Conservation (phyloP, 805 yeast genomes). For the Yarrowia bubula region DNA sequence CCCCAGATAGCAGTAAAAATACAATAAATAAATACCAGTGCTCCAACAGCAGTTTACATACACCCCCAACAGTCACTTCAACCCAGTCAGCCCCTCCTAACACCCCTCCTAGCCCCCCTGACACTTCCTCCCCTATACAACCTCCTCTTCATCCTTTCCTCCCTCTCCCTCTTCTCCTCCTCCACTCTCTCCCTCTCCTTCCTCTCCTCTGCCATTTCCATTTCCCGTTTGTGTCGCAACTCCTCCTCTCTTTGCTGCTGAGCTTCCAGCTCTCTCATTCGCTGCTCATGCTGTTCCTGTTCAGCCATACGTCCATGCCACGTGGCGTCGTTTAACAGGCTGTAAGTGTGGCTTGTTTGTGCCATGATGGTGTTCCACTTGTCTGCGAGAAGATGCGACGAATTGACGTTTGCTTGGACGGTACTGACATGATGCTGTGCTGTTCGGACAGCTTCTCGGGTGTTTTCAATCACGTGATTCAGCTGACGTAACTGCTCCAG, state of each 20-base stretch:
- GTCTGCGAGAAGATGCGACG: constrained; percentile 11
- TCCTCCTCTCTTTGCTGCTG: constrained; percentile 13
- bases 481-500: not conserved
- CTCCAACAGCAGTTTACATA: too few species aligned
- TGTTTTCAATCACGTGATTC: constrained; percentile 2
- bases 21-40: not conserved
- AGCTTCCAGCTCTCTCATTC: constrained; percentile 17
- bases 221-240: not conserved
- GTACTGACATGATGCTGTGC: constrained; percentile 1
- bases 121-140: constrained; percentile 8
- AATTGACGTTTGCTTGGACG: constrained; percentile 15
- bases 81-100: not conserved
- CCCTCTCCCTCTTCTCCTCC: not conserved
- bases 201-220: not conserved
- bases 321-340: constrained; percentile 14
- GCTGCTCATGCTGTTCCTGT: not conserved
- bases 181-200: not conserved
- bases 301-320: constrained; percentile 23
- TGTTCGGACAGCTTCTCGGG: not conserved
- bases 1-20: too few species aligned
- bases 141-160: constrained; percentile 6
- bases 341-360: constrained; percentile 10
- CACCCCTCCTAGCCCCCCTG: not conserved
- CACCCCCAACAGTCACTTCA: too few species aligned
- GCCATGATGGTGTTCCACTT: constrained; percentile 24